Conservation (phyloP, 2,329 filamentous ascomycete species). For the Fusarium longipes region DNA sequence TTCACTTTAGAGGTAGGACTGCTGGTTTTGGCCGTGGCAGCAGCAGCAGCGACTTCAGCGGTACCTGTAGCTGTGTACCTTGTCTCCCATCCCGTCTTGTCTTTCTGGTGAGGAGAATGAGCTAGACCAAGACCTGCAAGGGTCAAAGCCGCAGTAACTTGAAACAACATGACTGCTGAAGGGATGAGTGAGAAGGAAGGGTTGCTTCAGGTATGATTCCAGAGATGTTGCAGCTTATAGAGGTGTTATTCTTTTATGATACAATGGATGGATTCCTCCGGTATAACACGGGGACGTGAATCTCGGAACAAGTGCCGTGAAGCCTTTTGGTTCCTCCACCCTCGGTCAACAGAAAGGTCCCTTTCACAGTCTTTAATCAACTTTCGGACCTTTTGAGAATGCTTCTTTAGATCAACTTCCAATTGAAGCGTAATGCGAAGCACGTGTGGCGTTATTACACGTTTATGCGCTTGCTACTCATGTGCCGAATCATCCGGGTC, state of each 20-base stretch:
- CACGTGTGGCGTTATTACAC: slow-evolving; percentile 25
- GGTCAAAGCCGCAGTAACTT: slow-evolving; percentile 42
- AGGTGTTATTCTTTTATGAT: background rate
- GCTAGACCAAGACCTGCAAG: slow-evolving; percentile 45
- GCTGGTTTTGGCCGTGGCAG: slow-evolving; percentile 69
- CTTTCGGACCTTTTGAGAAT: background rate
- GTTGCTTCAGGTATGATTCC: background rate
- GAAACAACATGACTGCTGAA: slow-evolving; percentile 29
- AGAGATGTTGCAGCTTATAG: background rate
- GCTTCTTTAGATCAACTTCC: background rate
- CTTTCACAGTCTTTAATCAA: background rate
- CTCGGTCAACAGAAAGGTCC: slow-evolving; percentile 11
- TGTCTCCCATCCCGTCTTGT: slow-evolving; percentile 50
- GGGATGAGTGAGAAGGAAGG: background rate
- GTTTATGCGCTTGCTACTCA: background rate
- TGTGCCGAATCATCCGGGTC: slow-evolving; percentile 41
- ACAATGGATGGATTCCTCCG: background rate
- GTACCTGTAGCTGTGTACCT: slow-evolving; percentile 64
- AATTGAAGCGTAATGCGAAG: slow-evolving; percentile 15
- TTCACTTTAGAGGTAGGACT: slow-evolving; percentile 72
- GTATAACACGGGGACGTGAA: background rate
- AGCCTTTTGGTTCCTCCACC: background rate
- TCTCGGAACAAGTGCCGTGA: slow-evolving; percentile 24
- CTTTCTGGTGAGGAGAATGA: slow-evolving; percentile 6
- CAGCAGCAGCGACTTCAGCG: slow-evolving; percentile 64